Evolutionary conservation across 805 yeast genomes (phyloP).

Genomic region (Candida coquimbonensis): DNA sequence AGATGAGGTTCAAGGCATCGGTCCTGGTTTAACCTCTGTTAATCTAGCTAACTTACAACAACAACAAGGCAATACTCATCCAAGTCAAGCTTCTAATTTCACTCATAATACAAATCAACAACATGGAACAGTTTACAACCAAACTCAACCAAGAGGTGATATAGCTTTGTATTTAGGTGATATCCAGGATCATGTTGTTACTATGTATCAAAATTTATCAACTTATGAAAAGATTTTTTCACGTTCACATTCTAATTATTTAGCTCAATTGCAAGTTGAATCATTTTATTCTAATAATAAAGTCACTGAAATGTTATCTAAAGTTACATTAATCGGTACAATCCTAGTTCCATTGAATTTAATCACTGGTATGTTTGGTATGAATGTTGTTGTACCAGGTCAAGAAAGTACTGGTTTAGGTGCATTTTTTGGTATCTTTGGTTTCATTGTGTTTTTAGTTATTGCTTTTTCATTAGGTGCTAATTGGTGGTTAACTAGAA

Average conservation of each 20-base stretch:
- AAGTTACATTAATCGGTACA: conserved; percentile 87
- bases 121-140: neutral
- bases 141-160: conserved; percentile 74
- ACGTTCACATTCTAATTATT: conserved; percentile 83
- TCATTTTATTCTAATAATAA: conserved; percentile 79
- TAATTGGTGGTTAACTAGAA: conserved; percentile 32
- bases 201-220: conserved; percentile 86
- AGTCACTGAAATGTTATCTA: conserved; percentile 80
- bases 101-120: neutral
- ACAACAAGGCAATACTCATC: neutral
- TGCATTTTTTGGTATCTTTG: conserved; percentile 70
- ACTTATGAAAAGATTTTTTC: conserved; percentile 92
- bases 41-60: conserved; percentile 20
- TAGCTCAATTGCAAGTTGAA: conserved; percentile 92
- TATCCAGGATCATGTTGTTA: conserved; percentile 93
- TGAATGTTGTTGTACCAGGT: conserved; percentile 91
- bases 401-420: conserved; percentile 34
- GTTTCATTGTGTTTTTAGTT: conserved; percentile 39
- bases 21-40: conserved; percentile 27
- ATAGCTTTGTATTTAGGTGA: conserved; percentile 94
- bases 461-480: conserved; percentile 34
- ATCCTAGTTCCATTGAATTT: conserved; percentile 84
- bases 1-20: conserved; percentile 45
- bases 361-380: conserved; percentile 88
- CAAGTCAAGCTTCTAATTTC: neutral